Base-by-base conservation (phyloP, 768 basidiomycete genomes). In the Cytidiella melzeri region DNA sequence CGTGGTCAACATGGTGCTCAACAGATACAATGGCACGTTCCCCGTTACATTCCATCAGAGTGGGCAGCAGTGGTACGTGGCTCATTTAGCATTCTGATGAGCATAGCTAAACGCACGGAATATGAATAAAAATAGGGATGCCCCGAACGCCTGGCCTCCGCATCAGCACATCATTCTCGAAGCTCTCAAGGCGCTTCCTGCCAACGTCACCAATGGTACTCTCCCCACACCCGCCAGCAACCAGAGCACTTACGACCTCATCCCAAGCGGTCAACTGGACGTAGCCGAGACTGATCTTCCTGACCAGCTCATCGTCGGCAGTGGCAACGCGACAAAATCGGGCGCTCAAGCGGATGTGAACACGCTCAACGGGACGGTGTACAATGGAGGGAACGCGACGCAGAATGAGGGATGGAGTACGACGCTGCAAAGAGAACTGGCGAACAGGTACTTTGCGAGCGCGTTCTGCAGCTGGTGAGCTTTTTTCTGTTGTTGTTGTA, bases 91-190 rank as follows among this genome's bases (percentile, higher is more conserved):
- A 52, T 28, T 19, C 10, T 34, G 48, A 30, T 7, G 38, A 5
- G 12, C 41, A 19, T 19, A 19, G 26, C 43, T 40, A n/a, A n/a
- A n/a, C n/a, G n/a, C n/a, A n/a, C n/a, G n/a, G 28, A 28, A 9
- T 19, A 45, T 52, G 20, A 20, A 45, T 41, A 15, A 34, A 4
- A 36, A 15, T 44, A 86, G 84, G 87, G 87, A 90, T 60, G 78
- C 84, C 21, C 91, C 92, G n/a, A 92, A 92, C 58, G 66, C 84
- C 1, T 96, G 91, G 92, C 88, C 89, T 15, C 85, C 87, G 7
- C 86, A 90, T 57, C 86, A 87, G 54, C 84, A 91, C 64, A 87
- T 95, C 54, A 68, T 79, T 21, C 75, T 95, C 40, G 72, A 84
- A 49, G 92, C 92, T 0, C 78, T 97, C 34, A 74, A 76, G 30